Conservation (phyloP, 192 early-diverging fungal genomes). For the Phlyctochytrium bullatum region DNA sequence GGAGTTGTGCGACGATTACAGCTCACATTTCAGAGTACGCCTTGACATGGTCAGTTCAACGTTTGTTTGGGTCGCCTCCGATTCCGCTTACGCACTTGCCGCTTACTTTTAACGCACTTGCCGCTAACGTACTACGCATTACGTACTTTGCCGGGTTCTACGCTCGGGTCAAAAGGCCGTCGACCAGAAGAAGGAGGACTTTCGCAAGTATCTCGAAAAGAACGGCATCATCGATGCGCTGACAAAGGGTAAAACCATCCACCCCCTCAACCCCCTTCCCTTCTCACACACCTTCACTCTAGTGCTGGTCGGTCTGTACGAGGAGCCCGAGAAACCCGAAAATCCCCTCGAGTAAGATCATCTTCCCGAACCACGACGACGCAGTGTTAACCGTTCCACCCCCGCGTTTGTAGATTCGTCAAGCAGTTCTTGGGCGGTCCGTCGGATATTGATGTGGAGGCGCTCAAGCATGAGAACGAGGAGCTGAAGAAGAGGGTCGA, state of each 20-base stretch:
- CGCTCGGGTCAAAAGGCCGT: constrained; percentile 35
- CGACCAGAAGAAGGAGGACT: constrained; percentile 65
- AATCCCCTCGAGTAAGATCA: constrained; percentile 49
- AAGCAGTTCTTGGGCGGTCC: constrained; percentile 63
- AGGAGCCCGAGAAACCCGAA: constrained; percentile 66
- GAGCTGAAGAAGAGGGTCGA: constrained; percentile 53
- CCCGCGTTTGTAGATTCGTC: constrained; percentile 40
- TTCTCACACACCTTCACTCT: too few relatives aligned
- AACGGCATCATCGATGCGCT: constrained; percentile 64
- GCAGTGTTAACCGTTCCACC: neutral
- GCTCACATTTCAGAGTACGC: too few relatives aligned
- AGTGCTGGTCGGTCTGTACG: constrained; percentile 65
- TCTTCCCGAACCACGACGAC: neutral
- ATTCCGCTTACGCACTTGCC: too few relatives aligned
- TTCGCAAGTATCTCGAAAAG: constrained; percentile 63
- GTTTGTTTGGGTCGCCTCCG: too few relatives aligned
- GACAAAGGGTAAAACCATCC: constrained; percentile 59
- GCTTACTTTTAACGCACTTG: too few relatives aligned
- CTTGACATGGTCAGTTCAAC: too few relatives aligned
- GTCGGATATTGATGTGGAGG: constrained; percentile 55
- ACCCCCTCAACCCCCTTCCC: neutral
- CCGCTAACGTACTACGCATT: too few relatives aligned
- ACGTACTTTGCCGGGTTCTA: too few relatives aligned
- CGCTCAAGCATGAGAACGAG: constrained; percentile 54
- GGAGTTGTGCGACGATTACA: too few relatives aligned